phyloP scores from a whole-genome alignment of 169 alveolate species.

The Plasmodium yoelii region DNA sequence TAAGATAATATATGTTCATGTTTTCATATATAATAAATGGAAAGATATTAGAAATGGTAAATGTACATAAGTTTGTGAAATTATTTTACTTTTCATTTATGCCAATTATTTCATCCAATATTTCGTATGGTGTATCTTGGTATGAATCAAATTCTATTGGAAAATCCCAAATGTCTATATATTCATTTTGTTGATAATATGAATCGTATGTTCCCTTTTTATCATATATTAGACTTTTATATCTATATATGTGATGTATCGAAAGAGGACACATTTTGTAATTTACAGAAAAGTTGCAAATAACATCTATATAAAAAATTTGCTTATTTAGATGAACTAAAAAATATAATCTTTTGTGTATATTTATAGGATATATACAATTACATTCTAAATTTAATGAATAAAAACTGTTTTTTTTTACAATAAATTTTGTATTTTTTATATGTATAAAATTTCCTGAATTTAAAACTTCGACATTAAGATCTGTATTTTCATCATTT shows the following conservation, averaged over 20 bases:
- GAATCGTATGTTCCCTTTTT: conserved; percentile 41
- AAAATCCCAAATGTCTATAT: conserved; percentile 71
- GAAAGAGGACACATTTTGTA: conserved; percentile 73
- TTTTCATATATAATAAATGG: background rate
- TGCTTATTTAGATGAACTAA: conserved; percentile 70
- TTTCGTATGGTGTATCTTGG: conserved; percentile 37
- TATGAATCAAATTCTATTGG: conserved; percentile 64
- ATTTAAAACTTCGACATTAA: conserved; percentile 48
- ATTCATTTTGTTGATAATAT: conserved; percentile 54
- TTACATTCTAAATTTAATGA: conserved; percentile 45
- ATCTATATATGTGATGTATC: conserved; percentile 68
- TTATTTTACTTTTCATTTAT: conserved; percentile 34
- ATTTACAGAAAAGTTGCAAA: conserved; percentile 63
- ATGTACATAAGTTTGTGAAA: background rate
- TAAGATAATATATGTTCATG: background rate
- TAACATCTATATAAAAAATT: conserved; percentile 57
- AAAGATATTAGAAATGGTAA: background rate
- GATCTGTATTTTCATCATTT: conserved; percentile 66
- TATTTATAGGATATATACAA: conserved; percentile 69
- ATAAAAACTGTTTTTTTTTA: conserved; percentile 59
- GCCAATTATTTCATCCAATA: conserved; percentile 43
- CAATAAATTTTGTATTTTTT: conserved; percentile 42
- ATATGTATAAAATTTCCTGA: conserved; percentile 33
- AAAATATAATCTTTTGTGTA: conserved; percentile 54
- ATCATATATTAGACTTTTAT: conserved; percentile 50